These are phyloP conservation scores for Tarenaya hassleriana DNA, from an alignment of 345 rosid species.

Conservation along the genomic window DNA sequence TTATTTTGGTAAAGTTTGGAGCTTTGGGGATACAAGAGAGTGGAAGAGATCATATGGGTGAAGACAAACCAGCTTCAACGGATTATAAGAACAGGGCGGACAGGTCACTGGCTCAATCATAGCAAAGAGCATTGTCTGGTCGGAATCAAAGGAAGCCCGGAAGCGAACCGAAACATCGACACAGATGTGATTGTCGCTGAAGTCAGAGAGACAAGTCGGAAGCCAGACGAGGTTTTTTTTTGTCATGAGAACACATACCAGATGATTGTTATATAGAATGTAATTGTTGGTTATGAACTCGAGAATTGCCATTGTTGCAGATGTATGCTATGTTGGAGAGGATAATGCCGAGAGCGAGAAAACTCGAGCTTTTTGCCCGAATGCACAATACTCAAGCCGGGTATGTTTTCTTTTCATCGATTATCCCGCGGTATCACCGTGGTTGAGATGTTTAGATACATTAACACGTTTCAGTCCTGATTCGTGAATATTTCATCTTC, in stretches of 20 bases:
- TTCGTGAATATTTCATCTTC: not conserved
- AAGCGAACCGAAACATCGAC: constrained; percentile 91
- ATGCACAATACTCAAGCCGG: constrained; percentile 99
- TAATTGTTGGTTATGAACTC: not conserved
- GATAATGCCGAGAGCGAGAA: constrained; percentile 92
- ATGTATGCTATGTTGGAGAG: constrained; percentile 98
- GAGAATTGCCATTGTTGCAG: constrained; percentile 35
- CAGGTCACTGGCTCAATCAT: constrained; percentile 99
- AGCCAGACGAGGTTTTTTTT: constrained; percentile 92
- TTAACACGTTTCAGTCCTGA: too few species aligned
- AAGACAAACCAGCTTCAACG: constrained; percentile 97
- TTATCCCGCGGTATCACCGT: not conserved
- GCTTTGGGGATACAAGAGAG: constrained; percentile 94
- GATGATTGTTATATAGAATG: not conserved
- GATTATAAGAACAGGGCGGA: constrained; percentile 94
- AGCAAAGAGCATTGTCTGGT: constrained; percentile 99
- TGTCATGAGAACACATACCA: not conserved
- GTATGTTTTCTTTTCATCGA: constrained; percentile 28
- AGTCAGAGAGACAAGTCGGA: constrained; percentile 97
- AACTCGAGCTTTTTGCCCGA: constrained; percentile 90
- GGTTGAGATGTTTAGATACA: not conserved
- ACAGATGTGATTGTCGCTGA: constrained; percentile 98
- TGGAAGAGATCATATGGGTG: constrained; percentile 95
- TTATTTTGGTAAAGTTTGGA: constrained; percentile 48
- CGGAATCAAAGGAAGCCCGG: constrained; percentile 92